Evolutionary conservation across 345 rosid species (phyloP), one percentile per base, ranked within the genome.

Genomic region (Eucalyptus cladocalyx): DNA sequence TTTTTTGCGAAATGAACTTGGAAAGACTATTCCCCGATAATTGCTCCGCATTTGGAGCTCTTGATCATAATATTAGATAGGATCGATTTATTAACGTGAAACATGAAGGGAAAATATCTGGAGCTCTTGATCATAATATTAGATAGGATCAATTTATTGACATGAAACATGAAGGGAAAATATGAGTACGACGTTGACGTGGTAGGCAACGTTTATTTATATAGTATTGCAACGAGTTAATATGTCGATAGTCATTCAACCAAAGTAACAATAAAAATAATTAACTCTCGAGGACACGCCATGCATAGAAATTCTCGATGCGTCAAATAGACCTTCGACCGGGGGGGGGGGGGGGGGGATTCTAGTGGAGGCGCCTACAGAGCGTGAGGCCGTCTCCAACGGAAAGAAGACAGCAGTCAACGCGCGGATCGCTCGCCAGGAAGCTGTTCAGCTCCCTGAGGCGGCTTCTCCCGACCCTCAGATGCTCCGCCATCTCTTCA

Each of bases 321-420:
- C 34, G 8, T 30, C 69, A 62, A 62, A 6, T 0, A 62, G 69
- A 62, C 69, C 34, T 30, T 30, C 32, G 69, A 13, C n/a, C 6
- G 62, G 58, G 47, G 45, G 45, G 45, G 45, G 45, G 45, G 43
- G 6, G 50, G 48, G 5, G 28, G 65, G n/a, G 15, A 60, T 30
- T 30, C 17, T 62, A 62, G 85, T 37, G 40, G 76, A 89, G n/a
- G 89, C 91, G 91, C 43, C 89, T 58, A 23, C 91, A 91, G 28
- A 93, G 83, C 6, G 94, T 89, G 60, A 93, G 43, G 6, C 94
- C 93, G 87, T 91, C 94, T 15, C 92, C 93, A 5, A 93, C 45
- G 42, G 94, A 93, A 37, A 91, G 48, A 21, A 89, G 91, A 9
- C 91, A 87, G 50, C 89, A 42, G 4, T 92, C 91, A 1, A 93